Evolutionary conservation across 768 basidiomycete species (phyloP), one percentile per base, ranked within the genome.

Genomic region (Tricholoma sp.): DNA sequence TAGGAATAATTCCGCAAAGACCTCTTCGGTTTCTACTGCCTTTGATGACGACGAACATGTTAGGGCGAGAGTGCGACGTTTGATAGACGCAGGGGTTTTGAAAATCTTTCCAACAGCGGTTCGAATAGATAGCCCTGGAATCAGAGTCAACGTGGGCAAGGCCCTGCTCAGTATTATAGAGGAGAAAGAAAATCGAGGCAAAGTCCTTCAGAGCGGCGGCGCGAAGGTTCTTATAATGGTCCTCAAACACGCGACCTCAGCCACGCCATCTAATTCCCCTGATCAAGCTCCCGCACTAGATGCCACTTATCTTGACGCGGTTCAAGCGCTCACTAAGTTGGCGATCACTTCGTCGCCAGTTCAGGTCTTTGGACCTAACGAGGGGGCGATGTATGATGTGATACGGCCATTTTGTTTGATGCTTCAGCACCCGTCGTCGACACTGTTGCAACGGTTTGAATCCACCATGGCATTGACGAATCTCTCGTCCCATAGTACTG

Each of bases 381-480:
- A 84, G 39, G 83, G 85, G 5, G 85, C 83, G 2, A 78, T 89
- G 31, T 83, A 87, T 65, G 92, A 98, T 67, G 85, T 85, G n/a
- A 84, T 97, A 56, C 81, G 86, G 2, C 94, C 94, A 0, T 76
- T 98, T 51, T 82, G 88, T 8, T 67, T 84, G 27, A 74, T 97
- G 55, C 76, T 98, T 34, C 80, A 83, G 39, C 84, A 89, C 65
- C 72, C 83, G 1, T 79, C 83, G 0, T 82, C 91, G 8, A 85
- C 73, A 47, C 80, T 89, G 32, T 75, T 98, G 5, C 93, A 97
- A 66, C 81, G 82, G 39, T 99, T 99, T 65, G 97, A 99, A 70
- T 85, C 86, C 3, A 77, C 95, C 63, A 98, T 98, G 96, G 95
- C 94, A 1, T 78, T 99, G 53, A 99, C 97, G 7, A 99, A 99